Evolutionary conservation across 345 rosid species (phyloP), one percentile per base, ranked within the genome.

Genomic region (Sonneratia alba): DNA sequence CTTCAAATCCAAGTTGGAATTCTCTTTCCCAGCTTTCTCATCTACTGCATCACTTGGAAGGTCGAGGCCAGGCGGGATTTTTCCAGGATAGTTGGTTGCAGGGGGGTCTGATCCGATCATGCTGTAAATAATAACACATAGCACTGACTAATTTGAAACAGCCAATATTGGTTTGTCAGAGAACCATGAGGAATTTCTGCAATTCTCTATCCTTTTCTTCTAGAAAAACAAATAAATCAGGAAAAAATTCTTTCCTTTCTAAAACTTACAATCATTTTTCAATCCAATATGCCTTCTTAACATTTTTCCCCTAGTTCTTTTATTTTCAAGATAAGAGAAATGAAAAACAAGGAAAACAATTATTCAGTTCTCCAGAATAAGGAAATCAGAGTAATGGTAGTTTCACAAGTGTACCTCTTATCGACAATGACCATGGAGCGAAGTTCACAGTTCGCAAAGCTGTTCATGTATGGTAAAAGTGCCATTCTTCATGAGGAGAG

Each of bases 381-480:
- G 12, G 63, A 22, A 0, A 9, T 57, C 11, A 57, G n/a, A 8
- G n/a, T n/a, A 57, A 11, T 56, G 64, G 53, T 42, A 42, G 45
- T 13, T 43, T 21, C 27, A 27, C 62, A 22, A 75, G 34, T 82
- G 81, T 75, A 90, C 97, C 91, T 83, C 81, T 78, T 89, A 77
- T 95, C 96, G 1, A 86, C 88, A 57, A 95, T 85, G 80, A 92
- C 85, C 93, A 90, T 85, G 62, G 99, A 92, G 51, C 99, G 92
- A 48, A 92, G 96, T 86, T 95, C 99, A n/a, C 97, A 92, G 68
- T 92, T 95, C 18, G 97, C 86, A 81, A 89, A 95, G 81, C 99
- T 95, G 96, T 77, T 74, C 62, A 55, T 27, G 57, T 22, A 49
- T 55, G 4, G 36, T 38, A 67, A 27, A 55, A 24, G 0, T 66